Base-by-base conservation (phyloP, 192 early-diverging fungal species). In the Linnemannia zychae region DNA sequence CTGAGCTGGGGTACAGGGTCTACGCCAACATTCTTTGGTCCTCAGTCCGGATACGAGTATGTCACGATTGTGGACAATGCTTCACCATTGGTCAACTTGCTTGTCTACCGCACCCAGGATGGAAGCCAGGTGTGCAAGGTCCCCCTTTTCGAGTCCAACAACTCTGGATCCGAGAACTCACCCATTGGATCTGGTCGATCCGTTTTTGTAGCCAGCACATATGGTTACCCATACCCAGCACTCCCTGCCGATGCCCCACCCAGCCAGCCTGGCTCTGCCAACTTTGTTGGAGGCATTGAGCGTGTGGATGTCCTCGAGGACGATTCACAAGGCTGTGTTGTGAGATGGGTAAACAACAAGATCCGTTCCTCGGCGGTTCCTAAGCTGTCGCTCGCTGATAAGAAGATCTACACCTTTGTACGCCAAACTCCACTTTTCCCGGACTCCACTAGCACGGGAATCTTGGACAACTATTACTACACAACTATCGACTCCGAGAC, bases 1-100 rank as follows among this genome's bases (percentile, higher is more conserved):
- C 70, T 77, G 67, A 77, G 76, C 76, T 77, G 76, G 76, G 76
- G 76, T 67, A 77, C 76, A 67, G 76, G 76, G 36, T 77, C 76
- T 47, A 77, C 76, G 22, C 76, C 76, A 24, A 77, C 76, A 77
- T 77, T 77, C 67, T 71, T 77, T 77, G 76, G 76, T 31, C 76
- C 76, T 36, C 67, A 70, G 67, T 77, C 76, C 36, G 76, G 76
- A 57, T 70, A 77, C 48, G 76, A 77, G 67, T 77, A 77, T 36
- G 34, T 38, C 17, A 69, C 67, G 47, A 77, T 77, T 70, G 76
- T 77, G 49, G 76, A 77, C 49, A 77, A 77, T 77, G 76, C 76
- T 70, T 77, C 76, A 67, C 76, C 76, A 40, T 71, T 77, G 76
- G 76, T 77, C 34, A 77, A 77, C 67, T 57, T 77, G 50, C 76